phyloP scores from a whole-genome alignment of 768 basidiomycete genomes.

The Mycena rosella region DNA sequence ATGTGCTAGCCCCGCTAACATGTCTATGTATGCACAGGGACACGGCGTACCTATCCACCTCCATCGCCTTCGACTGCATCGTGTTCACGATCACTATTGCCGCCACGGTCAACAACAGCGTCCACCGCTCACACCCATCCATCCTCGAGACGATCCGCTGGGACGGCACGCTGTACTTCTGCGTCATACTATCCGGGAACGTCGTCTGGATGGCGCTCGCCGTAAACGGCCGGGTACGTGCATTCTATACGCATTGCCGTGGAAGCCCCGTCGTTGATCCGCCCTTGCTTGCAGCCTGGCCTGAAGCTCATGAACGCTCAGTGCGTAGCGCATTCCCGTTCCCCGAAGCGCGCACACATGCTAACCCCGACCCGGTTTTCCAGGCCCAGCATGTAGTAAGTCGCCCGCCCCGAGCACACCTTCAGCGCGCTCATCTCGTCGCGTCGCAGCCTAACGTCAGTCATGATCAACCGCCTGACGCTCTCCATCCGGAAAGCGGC shows the following conservation, averaged over 20 bases:
- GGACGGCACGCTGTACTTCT: conserved; percentile 45
- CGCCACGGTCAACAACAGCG: conserved; percentile 21
- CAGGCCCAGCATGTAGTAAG: conserved; percentile 43
- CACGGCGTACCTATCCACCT: conserved; percentile 42
- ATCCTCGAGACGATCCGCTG: conserved; percentile 41
- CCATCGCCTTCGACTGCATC: conserved; percentile 44
- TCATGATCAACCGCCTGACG: conserved; percentile 47
- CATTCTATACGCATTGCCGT: too few species aligned
- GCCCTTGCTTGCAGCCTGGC: conserved; percentile 33
- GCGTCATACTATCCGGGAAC: conserved; percentile 44
- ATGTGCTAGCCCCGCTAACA: background rate
- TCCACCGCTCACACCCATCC: background rate
- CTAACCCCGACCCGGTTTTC: background rate
- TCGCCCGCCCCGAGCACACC: background rate
- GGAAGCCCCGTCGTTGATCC: conserved; percentile 1
- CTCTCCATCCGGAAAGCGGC: conserved; percentile 41
- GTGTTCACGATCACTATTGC: conserved; percentile 42
- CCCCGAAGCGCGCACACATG: background rate
- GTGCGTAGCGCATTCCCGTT: conserved; percentile 30
- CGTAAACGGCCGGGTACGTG: conserved; percentile 41
- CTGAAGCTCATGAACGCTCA: conserved; percentile 47
- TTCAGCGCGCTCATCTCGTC: background rate
- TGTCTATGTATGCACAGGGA: conserved; percentile 41
- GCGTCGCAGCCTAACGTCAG: conserved; percentile 42
- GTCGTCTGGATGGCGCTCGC: conserved; percentile 45